Percentiles rank a stretch among this genome's conserved stretches.
phyloP scores from a whole-genome alignment of 495 filamentous ascomycete genomes.

The Chaetomium fimeti region DNA sequence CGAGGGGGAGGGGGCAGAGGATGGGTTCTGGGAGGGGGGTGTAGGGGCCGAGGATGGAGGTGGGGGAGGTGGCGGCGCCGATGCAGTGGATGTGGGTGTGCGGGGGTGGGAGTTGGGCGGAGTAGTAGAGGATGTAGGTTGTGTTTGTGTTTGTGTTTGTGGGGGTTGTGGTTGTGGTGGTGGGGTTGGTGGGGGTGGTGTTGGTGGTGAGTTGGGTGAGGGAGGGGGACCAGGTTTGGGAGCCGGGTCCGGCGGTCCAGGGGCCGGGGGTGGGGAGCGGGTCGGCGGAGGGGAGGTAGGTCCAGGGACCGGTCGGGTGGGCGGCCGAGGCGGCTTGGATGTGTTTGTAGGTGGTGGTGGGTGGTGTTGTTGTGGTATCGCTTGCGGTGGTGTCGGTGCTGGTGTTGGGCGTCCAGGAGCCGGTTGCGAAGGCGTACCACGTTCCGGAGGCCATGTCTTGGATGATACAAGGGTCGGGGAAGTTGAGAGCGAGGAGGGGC shows the following conservation, averaged over 20 bases:
- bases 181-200: slow-evolving; percentile 43
- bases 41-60: slow-evolving; percentile 52
- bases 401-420: slow-evolving; percentile 16
- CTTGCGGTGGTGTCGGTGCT: neutral
- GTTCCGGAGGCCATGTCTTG: slow-evolving; percentile 29
- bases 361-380: neutral
- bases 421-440: slow-evolving; percentile 44
- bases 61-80: slow-evolving; percentile 48
- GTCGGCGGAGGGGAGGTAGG: slow-evolving; percentile 30
- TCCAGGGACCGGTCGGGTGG: slow-evolving; percentile 32
- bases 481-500: slow-evolving; percentile 28
- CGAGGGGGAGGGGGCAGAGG: slow-evolving; percentile 50
- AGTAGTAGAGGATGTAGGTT: slow-evolving; percentile 61
- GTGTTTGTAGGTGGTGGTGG: slow-evolving; percentile 24
- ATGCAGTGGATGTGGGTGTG: slow-evolving; percentile 51
- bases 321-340: slow-evolving; percentile 39
- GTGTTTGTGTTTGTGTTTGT: slow-evolving; percentile 9
- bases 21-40: slow-evolving; percentile 43
- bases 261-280: slow-evolving; percentile 30
- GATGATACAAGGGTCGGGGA: slow-evolving; percentile 41
- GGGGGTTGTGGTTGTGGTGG: slow-evolving; percentile 27
- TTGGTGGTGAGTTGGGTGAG: slow-evolving; percentile 35
- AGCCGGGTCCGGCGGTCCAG: slow-evolving; percentile 32
- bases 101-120: slow-evolving; percentile 42
- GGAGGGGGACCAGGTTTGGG: slow-evolving; percentile 53